These are phyloP conservation scores for Colletotrichum abscissum DNA, from an alignment of 2,329 filamentous ascomycete genomes.

Conservation along the genomic window DNA sequence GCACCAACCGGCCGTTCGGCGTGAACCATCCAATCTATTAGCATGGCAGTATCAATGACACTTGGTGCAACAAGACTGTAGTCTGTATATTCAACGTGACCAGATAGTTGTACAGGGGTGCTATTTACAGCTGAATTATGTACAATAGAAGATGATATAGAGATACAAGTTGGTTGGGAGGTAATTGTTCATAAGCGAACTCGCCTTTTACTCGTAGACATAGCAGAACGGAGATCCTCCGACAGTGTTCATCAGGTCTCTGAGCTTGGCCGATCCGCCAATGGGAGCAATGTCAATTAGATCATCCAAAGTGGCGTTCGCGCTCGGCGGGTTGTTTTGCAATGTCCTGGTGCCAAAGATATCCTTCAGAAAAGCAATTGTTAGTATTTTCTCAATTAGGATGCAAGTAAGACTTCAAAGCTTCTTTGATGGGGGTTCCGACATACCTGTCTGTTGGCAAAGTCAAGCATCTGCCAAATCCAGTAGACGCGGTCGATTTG, in stretches of 20 bases:
- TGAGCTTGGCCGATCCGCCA: conserved; percentile 46
- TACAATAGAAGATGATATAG: background rate
- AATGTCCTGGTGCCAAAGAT: conserved; percentile 55
- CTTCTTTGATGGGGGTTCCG: background rate
- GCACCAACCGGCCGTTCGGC: background rate
- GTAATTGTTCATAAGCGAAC: too few species aligned
- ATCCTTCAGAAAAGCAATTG: conserved; percentile 5
- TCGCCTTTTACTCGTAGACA: conserved; percentile 45
- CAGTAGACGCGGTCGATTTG: conserved; percentile 59
- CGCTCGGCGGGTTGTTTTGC: conserved; percentile 52
- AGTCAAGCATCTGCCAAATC: conserved; percentile 60
- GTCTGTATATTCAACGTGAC: background rate
- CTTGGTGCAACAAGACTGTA: background rate
- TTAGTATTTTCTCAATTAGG: too few species aligned
- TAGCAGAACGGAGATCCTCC: conserved; percentile 56
- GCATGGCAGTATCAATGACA: background rate
- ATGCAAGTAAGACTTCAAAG: too few species aligned
- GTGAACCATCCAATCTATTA: background rate
- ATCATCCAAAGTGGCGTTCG: conserved; percentile 55
- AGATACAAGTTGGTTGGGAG: background rate
- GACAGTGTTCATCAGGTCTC: conserved; percentile 52
- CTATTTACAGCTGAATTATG: background rate
- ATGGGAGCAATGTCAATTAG: conserved; percentile 46
- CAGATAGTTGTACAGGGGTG: background rate
- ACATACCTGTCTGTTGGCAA: conserved; percentile 46